These are phyloP conservation scores for Mortierella alpina DNA, from an alignment of 192 early-diverging fungal genomes.

Conservation along the genomic window DNA sequence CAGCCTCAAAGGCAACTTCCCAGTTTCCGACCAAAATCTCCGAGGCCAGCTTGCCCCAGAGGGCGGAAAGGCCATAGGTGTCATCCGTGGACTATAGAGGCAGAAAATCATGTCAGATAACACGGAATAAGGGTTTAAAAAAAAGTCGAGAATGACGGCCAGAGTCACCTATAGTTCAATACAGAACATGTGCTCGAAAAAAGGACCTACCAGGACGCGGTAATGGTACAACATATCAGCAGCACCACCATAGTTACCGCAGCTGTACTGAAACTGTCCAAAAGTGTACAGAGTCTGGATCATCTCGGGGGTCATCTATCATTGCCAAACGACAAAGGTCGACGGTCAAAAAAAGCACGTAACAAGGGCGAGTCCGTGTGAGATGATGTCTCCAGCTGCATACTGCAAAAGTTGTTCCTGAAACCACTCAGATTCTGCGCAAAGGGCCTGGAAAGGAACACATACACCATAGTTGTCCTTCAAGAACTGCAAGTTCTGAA, in stretches of 20 bases:
- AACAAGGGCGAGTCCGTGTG: not conserved
- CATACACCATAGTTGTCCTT: constrained; percentile 85
- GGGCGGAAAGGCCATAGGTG: constrained; percentile 84
- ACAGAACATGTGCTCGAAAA: not conserved
- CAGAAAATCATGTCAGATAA: not conserved
- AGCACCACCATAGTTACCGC: constrained; percentile 91
- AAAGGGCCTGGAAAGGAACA: not conserved
- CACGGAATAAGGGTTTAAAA: not conserved
- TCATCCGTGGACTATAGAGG: constrained; percentile 82
- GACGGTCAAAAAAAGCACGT: not conserved
- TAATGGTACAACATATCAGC: constrained; percentile 96
- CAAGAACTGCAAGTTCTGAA: constrained; percentile 90
- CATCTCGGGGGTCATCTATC: constrained; percentile 89
- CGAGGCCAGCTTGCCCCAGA: constrained; percentile 97
- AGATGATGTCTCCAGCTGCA: not conserved
- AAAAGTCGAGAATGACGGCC: too few species aligned
- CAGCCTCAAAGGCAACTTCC: constrained; percentile 92
- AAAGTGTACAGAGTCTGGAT: constrained; percentile 87
- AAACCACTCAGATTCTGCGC: not conserved
- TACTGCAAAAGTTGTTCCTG: not conserved
- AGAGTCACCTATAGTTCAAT: not conserved
- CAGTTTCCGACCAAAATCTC: constrained; percentile 96
- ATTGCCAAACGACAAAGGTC: not conserved
- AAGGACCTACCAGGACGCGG: constrained; percentile 81
- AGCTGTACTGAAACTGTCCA: constrained; percentile 92